Evolutionary conservation across 805 yeast genomes (phyloP).

Genomic region (Yarrowia alimentaria): DNA sequence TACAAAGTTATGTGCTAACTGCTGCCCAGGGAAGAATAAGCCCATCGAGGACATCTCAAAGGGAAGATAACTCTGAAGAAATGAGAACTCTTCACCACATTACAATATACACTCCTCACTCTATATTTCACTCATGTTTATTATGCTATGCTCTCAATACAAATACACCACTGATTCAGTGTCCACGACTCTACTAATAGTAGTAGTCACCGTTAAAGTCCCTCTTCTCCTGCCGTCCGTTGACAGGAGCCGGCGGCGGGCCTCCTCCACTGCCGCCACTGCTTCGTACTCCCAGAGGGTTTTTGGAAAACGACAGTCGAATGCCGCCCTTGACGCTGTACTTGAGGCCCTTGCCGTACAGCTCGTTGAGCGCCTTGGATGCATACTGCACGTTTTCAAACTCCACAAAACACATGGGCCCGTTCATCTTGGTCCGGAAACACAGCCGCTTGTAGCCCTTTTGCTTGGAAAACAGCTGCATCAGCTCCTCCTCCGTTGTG

Average conservation of each 20-base stretch:
- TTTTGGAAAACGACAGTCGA: constrained; percentile 88
- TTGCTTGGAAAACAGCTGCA: constrained; percentile 82
- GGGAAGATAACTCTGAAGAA: no score
- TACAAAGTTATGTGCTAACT: no score
- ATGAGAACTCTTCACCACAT: no score
- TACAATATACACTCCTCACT: no score
- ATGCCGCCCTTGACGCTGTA: constrained; percentile 92
- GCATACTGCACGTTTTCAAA: constrained; percentile 95
- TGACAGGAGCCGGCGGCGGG: constrained; percentile 2
- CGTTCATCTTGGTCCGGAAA: constrained; percentile 80
- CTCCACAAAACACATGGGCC: constrained; percentile 99
- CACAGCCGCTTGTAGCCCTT: constrained; percentile 90
- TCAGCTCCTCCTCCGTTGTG: constrained; percentile 88
- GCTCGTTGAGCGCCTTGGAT: constrained; percentile 86
- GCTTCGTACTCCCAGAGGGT: constrained; percentile 95
- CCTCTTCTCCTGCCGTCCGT: constrained; percentile 24
- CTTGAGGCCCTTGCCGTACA: constrained; percentile 89
- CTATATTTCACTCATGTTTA: constrained; percentile 28
- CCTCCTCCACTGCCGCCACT: constrained; percentile 26
- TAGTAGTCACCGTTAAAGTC: constrained; percentile 22
- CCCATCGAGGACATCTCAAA: no score
- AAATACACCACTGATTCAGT: constrained; percentile 25
- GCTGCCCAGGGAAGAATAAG: no score
- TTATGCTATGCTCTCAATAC: constrained; percentile 28
- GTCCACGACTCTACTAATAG: constrained; percentile 1